A percentile compares a stretch with the other conserved stretches of the same genome.
Evolutionary conservation across 768 basidiomycete genomes (phyloP).

Genomic region (Paxillus involutus): DNA sequence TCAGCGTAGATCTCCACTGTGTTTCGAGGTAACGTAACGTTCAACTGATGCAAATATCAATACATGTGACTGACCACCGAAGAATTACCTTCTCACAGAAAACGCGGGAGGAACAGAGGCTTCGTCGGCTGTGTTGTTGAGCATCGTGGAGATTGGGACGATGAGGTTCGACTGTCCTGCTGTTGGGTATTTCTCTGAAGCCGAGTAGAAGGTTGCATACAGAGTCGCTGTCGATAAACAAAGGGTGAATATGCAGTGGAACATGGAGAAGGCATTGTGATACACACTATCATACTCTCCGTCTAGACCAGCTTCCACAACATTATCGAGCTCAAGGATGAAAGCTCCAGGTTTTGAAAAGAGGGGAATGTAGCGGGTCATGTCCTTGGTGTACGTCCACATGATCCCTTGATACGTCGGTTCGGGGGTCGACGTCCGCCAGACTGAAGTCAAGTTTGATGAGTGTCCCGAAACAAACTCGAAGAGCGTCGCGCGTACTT

Average conservation of each 20-base stretch:
- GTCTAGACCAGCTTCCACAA: constrained; percentile 54
- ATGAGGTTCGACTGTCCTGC: constrained; percentile 62
- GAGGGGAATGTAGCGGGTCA: constrained; percentile 68
- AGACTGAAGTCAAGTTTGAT: constrained; percentile 42
- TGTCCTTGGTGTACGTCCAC: constrained; percentile 78
- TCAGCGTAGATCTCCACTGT: constrained; percentile 68
- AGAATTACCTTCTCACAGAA: constrained; percentile 43
- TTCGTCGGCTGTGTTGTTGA: constrained; percentile 64
- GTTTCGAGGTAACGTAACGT: constrained; percentile 69
- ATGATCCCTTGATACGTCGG: constrained; percentile 70
- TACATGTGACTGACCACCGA: not conserved
- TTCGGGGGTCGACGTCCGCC: constrained; percentile 81
- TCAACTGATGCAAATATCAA: constrained; percentile 40
- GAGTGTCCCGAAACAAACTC: not conserved
- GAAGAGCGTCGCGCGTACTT: constrained; percentile 42
- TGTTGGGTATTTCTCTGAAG: constrained; percentile 54
- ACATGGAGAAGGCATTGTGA: not conserved
- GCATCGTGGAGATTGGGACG: constrained; percentile 66
- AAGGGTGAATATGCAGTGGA: not conserved
- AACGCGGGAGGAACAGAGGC: constrained; percentile 75
- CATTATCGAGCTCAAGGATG: constrained; percentile 72
- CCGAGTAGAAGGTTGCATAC: constrained; percentile 69
- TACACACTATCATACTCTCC: constrained; percentile 69
- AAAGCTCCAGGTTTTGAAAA: constrained; percentile 68
- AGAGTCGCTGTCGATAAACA: constrained; percentile 50